Evolutionary conservation across 768 basidiomycete genomes (phyloP).

Genomic region (Mycena sanguinolenta): DNA sequence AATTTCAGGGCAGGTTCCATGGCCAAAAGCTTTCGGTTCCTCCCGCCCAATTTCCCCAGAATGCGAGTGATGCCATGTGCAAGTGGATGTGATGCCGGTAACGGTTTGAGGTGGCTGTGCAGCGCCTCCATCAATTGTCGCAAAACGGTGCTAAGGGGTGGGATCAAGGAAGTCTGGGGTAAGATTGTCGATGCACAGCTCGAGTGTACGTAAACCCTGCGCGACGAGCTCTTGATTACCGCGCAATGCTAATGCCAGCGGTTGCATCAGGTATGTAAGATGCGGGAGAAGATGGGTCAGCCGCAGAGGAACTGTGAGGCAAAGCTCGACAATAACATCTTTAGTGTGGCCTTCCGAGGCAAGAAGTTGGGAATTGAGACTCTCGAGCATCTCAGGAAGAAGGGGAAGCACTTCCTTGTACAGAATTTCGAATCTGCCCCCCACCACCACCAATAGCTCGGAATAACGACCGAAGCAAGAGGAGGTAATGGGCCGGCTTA

Average conservation of each 20-base stretch:
- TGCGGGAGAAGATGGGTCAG: conserved; percentile 96
- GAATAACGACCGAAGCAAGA: conserved; percentile 92
- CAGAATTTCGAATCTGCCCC: conserved; percentile 91
- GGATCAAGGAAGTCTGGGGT: conserved; percentile 98
- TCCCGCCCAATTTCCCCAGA: conserved; percentile 94
- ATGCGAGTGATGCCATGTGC: conserved; percentile 97
- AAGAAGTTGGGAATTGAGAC: conserved; percentile 89
- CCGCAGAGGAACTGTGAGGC: conserved; percentile 95
- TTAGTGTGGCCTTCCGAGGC: conserved; percentile 85
- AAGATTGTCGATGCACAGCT: conserved; percentile 99
- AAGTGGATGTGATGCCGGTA: conserved; percentile 90
- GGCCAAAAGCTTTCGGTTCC: conserved; percentile 89
- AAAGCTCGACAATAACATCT: conserved; percentile 97
- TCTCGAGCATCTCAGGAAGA: conserved; percentile 97
- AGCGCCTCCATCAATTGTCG: conserved; percentile 96
- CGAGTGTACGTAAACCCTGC: conserved; percentile 95
- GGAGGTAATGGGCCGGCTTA: conserved; percentile 93
- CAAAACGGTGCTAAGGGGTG: conserved; percentile 90
- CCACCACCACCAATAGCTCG: conserved; percentile 93
- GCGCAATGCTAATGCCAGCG: conserved; percentile 89
- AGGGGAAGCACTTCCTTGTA: conserved; percentile 98
- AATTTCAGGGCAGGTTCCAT: conserved; percentile 85
- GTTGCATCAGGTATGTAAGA: conserved; percentile 95
- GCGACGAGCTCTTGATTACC: conserved; percentile 92
- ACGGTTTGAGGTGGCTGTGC: conserved; percentile 89